Evolutionary conservation across 1,284 basidiomycete species (phyloP).

Genomic region (Chalciporus sp.): DNA sequence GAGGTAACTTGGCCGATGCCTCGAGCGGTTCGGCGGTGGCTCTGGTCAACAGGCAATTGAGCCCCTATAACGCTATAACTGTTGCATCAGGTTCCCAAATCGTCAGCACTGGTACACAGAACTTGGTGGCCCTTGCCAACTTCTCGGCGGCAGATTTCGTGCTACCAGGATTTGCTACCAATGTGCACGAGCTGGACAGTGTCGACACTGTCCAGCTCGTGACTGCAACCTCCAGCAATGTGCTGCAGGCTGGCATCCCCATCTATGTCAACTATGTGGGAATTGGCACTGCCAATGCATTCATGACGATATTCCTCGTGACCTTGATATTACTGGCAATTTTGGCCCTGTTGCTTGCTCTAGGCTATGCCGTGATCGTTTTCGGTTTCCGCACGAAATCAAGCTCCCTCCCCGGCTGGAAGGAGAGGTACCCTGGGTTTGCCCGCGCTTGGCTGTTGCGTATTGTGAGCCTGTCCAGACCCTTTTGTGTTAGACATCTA

Average conservation of each 20-base stretch:
- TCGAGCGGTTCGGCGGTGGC: constrained; percentile 60
- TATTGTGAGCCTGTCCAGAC: constrained; percentile 43
- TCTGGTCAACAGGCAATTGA: constrained; percentile 77
- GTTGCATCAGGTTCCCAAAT: not conserved
- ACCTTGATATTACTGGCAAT: constrained; percentile 67
- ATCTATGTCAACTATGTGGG: constrained; percentile 76
- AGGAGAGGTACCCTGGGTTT: constrained; percentile 48
- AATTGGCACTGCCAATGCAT: constrained; percentile 81
- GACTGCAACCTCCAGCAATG: constrained; percentile 60
- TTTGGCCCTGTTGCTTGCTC: constrained; percentile 48
- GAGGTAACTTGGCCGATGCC: constrained; percentile 69
- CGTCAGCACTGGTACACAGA: constrained; percentile 5
- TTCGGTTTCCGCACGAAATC: constrained; percentile 32
- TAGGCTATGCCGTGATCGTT: constrained; percentile 53
- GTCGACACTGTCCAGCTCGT: constrained; percentile 63
- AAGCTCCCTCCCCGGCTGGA: constrained; percentile 33
- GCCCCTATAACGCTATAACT: constrained; percentile 66
- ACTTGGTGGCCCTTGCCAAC: constrained; percentile 12
- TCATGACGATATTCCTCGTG: constrained; percentile 80
- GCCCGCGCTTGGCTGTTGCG: constrained; percentile 62
- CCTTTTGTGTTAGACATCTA: constrained; percentile 2
- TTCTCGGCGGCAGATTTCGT: constrained; percentile 2
- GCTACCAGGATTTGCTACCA: constrained; percentile 4
- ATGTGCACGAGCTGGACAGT: constrained; percentile 17
- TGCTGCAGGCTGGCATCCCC: constrained; percentile 78